A percentile compares a stretch with the other conserved stretches of the same genome.
phyloP scores from a whole-genome alignment of 257 asterid genomes.

The Leonotis leonurus region DNA sequence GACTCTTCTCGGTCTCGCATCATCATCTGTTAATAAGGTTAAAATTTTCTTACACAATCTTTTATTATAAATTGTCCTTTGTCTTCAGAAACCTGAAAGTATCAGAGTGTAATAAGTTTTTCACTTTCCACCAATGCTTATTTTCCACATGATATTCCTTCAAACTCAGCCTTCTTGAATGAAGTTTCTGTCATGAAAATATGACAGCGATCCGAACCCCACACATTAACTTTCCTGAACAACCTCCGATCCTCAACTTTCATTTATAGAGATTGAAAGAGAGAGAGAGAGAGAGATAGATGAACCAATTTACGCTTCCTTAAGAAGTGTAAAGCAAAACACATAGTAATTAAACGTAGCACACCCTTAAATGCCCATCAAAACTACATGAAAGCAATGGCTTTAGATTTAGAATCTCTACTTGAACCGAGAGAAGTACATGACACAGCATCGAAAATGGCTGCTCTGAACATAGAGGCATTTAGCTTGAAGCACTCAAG shows the following conservation, averaged over 20 bases:
- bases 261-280: neutral
- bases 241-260: neutral
- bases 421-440: neutral
- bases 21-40: neutral
- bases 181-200: neutral
- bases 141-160: neutral
- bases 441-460: slow-evolving; percentile 11
- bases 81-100: slow-evolving; percentile 18
- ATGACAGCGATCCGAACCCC: neutral
- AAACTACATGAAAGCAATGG: too few species aligned
- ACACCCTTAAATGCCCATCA: too few species aligned
- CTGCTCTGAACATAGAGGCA: slow-evolving; percentile 16
- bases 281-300: neutral
- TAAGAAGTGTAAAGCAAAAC: neutral
- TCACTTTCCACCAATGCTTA: neutral
- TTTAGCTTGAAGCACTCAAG: slow-evolving; percentile 26
- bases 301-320: neutral
- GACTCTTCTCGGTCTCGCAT: slow-evolving; percentile 9
- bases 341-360: too few species aligned
- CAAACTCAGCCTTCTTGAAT: slow-evolving; percentile 6
- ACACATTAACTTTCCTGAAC: neutral
- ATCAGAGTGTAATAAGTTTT: neutral
- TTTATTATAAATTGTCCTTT: neutral
- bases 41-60: neutral
- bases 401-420: neutral